These are phyloP conservation scores for Penicillium sp. DNA, from an alignment of 2,329 filamentous ascomycete species.

Conservation along the genomic window DNA sequence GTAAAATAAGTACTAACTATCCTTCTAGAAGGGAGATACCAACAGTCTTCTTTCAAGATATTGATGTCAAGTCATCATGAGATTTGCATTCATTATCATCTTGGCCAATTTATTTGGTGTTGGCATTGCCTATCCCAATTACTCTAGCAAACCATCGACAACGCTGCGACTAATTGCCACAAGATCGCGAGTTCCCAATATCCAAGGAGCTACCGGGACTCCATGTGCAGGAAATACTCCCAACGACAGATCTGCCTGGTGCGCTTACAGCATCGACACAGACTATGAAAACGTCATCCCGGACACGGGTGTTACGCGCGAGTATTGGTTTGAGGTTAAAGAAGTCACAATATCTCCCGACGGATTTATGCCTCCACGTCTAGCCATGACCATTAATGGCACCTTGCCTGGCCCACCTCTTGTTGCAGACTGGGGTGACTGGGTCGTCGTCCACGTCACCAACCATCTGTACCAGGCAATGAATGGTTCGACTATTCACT, in stretches of 20 bases:
- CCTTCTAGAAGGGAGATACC: too few species aligned
- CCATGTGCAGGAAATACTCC: constrained; percentile 24
- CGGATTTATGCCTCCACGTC: constrained; percentile 31
- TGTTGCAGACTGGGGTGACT: constrained; percentile 63
- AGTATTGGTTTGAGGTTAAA: constrained; percentile 18
- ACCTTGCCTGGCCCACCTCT: constrained; percentile 68
- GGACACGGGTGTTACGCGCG: constrained; percentile 16
- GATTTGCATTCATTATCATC: background rate
- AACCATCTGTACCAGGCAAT: constrained; percentile 45
- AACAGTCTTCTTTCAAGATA: background rate
- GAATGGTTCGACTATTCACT: constrained; percentile 32
- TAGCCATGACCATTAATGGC: constrained; percentile 59
- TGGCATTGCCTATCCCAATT: background rate
- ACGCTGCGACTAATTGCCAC: background rate
- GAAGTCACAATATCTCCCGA: constrained; percentile 20
- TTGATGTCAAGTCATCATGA: background rate
- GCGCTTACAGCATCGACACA: constrained; percentile 33
- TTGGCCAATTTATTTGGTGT: background rate
- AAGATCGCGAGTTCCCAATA: background rate
- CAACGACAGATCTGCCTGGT: constrained; percentile 31
- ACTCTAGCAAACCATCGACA: background rate
- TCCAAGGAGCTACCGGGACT: background rate
- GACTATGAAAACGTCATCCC: constrained; percentile 34
- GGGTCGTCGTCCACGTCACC: constrained; percentile 54
- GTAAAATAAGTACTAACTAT: background rate